Evolutionary conservation across 768 basidiomycete species (phyloP).

Genomic region (Psilocybe azurescens): DNA sequence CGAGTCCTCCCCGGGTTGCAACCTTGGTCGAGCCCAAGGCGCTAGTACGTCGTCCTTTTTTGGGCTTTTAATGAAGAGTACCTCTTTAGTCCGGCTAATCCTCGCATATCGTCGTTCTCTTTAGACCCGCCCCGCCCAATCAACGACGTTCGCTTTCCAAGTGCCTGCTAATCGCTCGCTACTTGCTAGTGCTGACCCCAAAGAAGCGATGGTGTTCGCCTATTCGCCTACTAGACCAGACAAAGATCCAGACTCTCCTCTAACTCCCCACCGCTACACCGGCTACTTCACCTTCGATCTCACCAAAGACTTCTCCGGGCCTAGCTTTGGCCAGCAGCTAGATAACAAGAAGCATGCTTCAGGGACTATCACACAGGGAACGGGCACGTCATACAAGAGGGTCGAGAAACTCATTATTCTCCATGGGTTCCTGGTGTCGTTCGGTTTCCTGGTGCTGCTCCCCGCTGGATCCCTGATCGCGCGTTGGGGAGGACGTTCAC

Average conservation of each 20-base stretch:
- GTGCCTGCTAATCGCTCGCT: conserved; percentile 44
- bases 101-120: background rate
- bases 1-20: conserved; percentile 52
- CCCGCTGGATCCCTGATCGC: conserved; percentile 59
- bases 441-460: conserved; percentile 62
- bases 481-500: conserved; percentile 58
- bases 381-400: conserved; percentile 22
- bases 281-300: conserved; percentile 43
- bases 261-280: conserved; percentile 34
- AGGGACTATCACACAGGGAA: conserved; percentile 9
- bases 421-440: conserved; percentile 55
- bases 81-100: conserved; percentile 1
- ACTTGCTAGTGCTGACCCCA: conserved; percentile 27
- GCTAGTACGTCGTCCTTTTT: conserved; percentile 33
- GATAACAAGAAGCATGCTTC: conserved; percentile 12
- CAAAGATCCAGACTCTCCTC: conserved; percentile 20
- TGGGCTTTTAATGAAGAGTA: background rate
- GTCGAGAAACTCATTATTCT: conserved; percentile 52
- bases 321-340: conserved; percentile 8
- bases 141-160: conserved; percentile 46
- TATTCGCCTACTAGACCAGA: conserved; percentile 38
- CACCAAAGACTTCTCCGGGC: conserved; percentile 30
- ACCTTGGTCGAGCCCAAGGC: conserved; percentile 38
- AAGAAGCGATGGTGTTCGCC: conserved; percentile 46
- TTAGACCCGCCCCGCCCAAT: conserved; percentile 29